Conservation (phyloP, 1,284 basidiomycete genomes). For the Exsudoporus floridanus region DNA sequence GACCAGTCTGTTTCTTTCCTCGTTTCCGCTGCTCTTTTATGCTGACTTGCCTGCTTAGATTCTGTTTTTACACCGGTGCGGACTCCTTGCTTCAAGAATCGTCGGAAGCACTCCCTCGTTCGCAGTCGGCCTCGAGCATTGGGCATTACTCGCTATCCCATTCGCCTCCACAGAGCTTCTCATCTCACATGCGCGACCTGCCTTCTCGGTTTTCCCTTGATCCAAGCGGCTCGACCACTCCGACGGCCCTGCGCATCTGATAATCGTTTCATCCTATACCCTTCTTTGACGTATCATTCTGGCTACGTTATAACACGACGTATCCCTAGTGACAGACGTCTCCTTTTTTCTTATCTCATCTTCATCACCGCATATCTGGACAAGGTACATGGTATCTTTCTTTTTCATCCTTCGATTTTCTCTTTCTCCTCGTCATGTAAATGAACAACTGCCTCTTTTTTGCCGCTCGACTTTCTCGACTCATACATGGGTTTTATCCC, state of each 20-base stretch:
- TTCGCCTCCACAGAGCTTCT: conserved; percentile 23
- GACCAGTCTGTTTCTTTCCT: conserved; percentile 49
- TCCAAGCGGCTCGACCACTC: not conserved
- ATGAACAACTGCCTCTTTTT: not conserved
- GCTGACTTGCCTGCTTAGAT: conserved; percentile 42
- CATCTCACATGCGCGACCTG: conserved; percentile 8
- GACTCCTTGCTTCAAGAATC: conserved; percentile 35
- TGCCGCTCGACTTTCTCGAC: not conserved
- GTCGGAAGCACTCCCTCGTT: conserved; percentile 43
- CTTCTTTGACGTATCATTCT: not conserved
- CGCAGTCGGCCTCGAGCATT: conserved; percentile 56
- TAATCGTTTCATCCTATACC: not conserved
- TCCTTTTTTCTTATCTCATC: not conserved
- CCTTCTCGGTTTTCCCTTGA: conserved; percentile 10
- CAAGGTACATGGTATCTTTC: not conserved
- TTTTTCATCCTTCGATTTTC: conserved; percentile 5
- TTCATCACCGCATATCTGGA: not conserved
- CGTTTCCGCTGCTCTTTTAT: not conserved
- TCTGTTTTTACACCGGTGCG: conserved; percentile 73
- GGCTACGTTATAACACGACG: not conserved
- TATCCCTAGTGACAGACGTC: not conserved
- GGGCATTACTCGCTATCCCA: conserved; percentile 46
- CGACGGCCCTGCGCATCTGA: conserved; percentile 6
- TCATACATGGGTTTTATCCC: not conserved
- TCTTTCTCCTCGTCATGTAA: conserved; percentile 14